Percentiles rank a stretch among this genome's conserved stretches.
phyloP scores from a whole-genome alignment of 148 eudicot species.

The Limonium bicolor region DNA sequence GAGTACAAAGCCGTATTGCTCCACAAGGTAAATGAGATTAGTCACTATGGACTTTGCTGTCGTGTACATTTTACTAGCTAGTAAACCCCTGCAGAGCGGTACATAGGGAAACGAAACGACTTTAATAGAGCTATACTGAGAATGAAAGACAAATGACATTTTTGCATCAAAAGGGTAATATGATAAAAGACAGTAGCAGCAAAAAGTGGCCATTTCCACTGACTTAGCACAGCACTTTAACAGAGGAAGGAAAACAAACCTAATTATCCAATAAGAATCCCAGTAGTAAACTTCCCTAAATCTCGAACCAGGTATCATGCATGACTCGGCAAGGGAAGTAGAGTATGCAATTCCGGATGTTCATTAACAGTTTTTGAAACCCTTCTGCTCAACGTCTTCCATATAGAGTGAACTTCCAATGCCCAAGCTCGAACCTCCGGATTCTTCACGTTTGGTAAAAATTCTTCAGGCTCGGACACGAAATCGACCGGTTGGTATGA shows the following conservation, averaged over 20 bases:
- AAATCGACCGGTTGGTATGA: slow-evolving; percentile 41
- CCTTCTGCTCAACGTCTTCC: slow-evolving; percentile 74
- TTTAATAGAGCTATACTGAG: no score
- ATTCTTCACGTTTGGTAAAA: slow-evolving; percentile 43
- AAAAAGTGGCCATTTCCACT: no score
- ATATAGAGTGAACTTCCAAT: slow-evolving; percentile 54
- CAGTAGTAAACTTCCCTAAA: slow-evolving; percentile 84
- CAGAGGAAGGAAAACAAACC: slow-evolving; percentile 23
- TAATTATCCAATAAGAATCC: slow-evolving; percentile 94
- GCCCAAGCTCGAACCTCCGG: slow-evolving; percentile 58
- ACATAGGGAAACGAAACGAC: no score
- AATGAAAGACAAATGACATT: no score
- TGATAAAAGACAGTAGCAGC: no score
- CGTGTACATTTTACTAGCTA: slow-evolving; percentile 73
- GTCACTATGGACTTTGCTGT: slow-evolving; percentile 85
- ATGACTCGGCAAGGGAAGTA: slow-evolving; percentile 50
- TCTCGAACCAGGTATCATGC: slow-evolving; percentile 75
- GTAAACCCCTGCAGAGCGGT: slow-evolving; percentile 81
- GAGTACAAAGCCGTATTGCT: slow-evolving; percentile 61
- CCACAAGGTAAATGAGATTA: slow-evolving; percentile 62
- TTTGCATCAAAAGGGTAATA: no score
- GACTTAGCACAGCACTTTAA: no score
- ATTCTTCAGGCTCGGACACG: slow-evolving; percentile 44
- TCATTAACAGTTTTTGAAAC: slow-evolving; percentile 37
- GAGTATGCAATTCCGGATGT: slow-evolving; percentile 40